Evolutionary conservation across 345 rosid species (phyloP).

Genomic region (Brassica cretica): DNA sequence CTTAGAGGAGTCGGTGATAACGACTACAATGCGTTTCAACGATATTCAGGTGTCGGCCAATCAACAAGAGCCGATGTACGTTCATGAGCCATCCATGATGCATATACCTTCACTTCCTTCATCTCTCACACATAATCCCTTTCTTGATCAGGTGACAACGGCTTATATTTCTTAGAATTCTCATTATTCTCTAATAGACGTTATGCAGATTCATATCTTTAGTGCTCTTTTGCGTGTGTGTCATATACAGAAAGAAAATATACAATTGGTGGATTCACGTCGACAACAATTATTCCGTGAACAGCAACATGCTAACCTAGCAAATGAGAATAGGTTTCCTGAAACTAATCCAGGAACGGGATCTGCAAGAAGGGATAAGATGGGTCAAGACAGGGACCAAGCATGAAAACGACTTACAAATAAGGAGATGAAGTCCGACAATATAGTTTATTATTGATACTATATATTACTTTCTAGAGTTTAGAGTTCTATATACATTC

Average conservation of each 20-base stretch:
- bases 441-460: not conserved
- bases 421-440: not conserved
- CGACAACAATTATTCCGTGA: not conserved
- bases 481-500: not conserved
- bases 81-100: not conserved
- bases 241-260: not conserved
- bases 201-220: not conserved
- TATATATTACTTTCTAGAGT: not conserved
- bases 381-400: not conserved
- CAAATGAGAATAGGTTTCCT: not conserved
- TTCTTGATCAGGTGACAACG: slow-evolving; percentile 19
- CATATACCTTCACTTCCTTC: not conserved
- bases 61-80: not conserved
- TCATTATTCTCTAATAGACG: not conserved
- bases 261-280: not conserved
- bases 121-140: not conserved
- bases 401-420: not conserved
- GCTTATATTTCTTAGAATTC: not conserved
- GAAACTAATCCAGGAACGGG: not conserved
- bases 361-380: not conserved
- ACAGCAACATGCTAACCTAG: not conserved
- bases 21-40: not conserved
- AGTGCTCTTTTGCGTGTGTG: not conserved
- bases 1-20: not conserved
- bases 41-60: not conserved